Evolutionary conservation across 2,329 filamentous ascomycete genomes (phyloP), one percentile per base, ranked within the genome.

Genomic region (Exophiala sp.): DNA sequence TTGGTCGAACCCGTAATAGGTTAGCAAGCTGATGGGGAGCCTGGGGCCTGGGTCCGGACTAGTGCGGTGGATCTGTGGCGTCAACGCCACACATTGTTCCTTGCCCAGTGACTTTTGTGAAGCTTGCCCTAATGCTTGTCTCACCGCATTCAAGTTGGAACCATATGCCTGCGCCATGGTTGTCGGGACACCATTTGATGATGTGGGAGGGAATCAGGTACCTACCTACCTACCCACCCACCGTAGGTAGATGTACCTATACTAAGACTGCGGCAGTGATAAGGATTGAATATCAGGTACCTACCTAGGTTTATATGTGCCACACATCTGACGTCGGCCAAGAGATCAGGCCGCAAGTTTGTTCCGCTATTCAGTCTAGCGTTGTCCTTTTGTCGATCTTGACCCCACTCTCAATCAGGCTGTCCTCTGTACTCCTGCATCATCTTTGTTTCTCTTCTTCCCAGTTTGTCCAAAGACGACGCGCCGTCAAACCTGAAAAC

Each of bases 401-500:
- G 16, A 27, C 24, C 2, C 34, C 32, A 16, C 27, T 40, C 42
- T 42, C 14, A 18, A 37, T 37, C 34, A 6, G 16, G n/a, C 34
- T 6, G 10, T 27, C 24, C 6, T 10, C 10, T 27, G 24, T 5
- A 27, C 10, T 10, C 24, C 10, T 37, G 16, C 34, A 18, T 37
- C 16, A 37, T 34, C 37, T 16, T 5, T 16, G 37, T 19, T 39
- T 16, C 30, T 34, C 8, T n/a, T 34, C 37, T 24, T 22, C 22
- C 27, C 45, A 32, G 24, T 27, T 37, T 23, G 30, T 44, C 14
- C 42, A 44, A n/a, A 19, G 24, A 19, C 24, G 37, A 47, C 21
- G 44, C 24, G 37, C 18, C 34, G 45, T 42, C 37, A 48, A 41
- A 41, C 45, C 19, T 14, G 6, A 48, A 48, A 48, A 42, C 45